These are phyloP conservation scores for Tylopilus plumbeoviolaceoides DNA, from an alignment of 768 basidiomycete species.

Conservation along the genomic window DNA sequence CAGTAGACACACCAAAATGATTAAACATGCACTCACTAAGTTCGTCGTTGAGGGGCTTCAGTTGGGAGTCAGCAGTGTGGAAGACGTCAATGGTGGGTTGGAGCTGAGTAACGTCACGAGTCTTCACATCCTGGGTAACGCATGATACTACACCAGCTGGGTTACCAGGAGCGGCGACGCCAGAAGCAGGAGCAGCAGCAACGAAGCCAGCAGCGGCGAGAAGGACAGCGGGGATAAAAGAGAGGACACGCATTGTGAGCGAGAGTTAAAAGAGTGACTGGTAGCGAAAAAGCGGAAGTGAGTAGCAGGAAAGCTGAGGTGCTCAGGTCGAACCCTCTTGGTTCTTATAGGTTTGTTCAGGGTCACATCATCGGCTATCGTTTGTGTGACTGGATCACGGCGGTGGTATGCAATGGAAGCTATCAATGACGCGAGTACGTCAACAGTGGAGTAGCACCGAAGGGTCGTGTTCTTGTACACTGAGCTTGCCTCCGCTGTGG, in stretches of 20 bases:
- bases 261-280: slow-evolving; percentile 13
- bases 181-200: slow-evolving; percentile 9
- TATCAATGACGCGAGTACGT: neutral
- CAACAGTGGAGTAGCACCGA: neutral
- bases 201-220: slow-evolving; percentile 16
- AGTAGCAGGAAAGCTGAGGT: neutral
- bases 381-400: neutral
- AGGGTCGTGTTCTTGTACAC: neutral
- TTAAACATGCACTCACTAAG: neutral
- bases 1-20: too few relatives aligned
- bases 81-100: neutral
- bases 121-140: too few relatives aligned
- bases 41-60: neutral
- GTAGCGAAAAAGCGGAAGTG: neutral
- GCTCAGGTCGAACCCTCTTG: neutral
- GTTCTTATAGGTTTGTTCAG: slow-evolving; percentile 3
- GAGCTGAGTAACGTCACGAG: neutral
- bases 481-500: too few relatives aligned
- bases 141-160: too few relatives aligned
- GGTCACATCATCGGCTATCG: neutral
- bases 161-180: neutral
- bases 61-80: neutral
- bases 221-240: slow-evolving; percentile 19
- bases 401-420: neutral
- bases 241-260: slow-evolving; percentile 25